Evolutionary conservation across 2,329 filamentous ascomycete genomes (phyloP).

Genomic region (Penicillium sp.): DNA sequence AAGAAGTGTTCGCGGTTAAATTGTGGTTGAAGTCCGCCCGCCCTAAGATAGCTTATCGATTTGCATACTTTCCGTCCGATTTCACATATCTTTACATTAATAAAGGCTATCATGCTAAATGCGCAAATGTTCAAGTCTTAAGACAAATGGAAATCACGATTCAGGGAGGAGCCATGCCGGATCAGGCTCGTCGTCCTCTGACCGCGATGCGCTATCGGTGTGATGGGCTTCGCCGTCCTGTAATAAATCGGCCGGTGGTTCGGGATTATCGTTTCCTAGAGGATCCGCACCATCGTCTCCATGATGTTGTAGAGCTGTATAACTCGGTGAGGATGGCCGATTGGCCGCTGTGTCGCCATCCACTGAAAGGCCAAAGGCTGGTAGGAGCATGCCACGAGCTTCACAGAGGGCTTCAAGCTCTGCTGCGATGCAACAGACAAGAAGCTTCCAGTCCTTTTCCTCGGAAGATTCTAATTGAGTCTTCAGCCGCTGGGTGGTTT

Average conservation of each 20-base stretch:
- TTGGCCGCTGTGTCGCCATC: conserved; percentile 15
- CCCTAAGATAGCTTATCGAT: too few relatives aligned
- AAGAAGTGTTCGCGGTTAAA: conserved; percentile 2
- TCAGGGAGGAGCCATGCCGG: conserved; percentile 40
- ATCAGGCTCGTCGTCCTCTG: conserved; percentile 42
- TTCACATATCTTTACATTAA: too few relatives aligned
- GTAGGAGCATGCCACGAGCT: conserved; percentile 35
- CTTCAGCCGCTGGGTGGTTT: conserved; percentile 45
- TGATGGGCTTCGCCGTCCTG: conserved; percentile 24
- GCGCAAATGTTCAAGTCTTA: too few relatives aligned
- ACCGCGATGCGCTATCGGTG: conserved; percentile 20
- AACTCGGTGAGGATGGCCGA: conserved; percentile 5
- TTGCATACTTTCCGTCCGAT: too few relatives aligned
- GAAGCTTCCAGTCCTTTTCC: conserved; percentile 53
- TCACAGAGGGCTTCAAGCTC: conserved; percentile 53
- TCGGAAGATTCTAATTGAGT: conserved; percentile 48
- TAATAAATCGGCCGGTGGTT: conserved; percentile 36
- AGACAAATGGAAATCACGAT: conserved; percentile 7
- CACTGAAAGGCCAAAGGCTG: conserved; percentile 28
- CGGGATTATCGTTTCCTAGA: conserved; percentile 28
- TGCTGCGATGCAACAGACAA: conserved; percentile 57
- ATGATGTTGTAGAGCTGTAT: not conserved
- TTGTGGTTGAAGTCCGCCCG: not conserved
- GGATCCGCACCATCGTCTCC: conserved; percentile 14
- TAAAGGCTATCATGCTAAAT: too few relatives aligned